Percentiles rank a stretch among this genome's conserved stretches.
phyloP scores from a whole-genome alignment of 2,329 filamentous ascomycete species.

The Bisporella sp. region DNA sequence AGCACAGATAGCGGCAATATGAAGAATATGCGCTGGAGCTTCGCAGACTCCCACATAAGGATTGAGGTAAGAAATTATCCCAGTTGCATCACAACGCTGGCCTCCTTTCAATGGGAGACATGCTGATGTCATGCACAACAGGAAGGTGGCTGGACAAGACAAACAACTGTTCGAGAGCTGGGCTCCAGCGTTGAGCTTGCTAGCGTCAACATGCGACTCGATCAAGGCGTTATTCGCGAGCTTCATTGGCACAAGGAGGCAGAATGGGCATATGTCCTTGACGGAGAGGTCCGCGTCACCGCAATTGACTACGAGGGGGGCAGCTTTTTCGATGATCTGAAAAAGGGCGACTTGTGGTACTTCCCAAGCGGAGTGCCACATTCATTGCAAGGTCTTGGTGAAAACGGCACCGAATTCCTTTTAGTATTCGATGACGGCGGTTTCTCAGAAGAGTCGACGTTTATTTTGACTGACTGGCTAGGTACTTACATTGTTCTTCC shows the following conservation, averaged over 20 bases:
- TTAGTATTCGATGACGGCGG: constrained; percentile 52
- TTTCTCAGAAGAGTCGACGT: constrained; percentile 60
- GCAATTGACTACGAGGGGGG: constrained; percentile 71
- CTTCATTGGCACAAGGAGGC: constrained; percentile 77
- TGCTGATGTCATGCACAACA: constrained; percentile 24
- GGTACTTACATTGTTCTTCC: constrained; percentile 16
- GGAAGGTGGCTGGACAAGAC: constrained; percentile 70
- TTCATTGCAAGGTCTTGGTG: constrained; percentile 63
- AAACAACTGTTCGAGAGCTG: constrained; percentile 61
- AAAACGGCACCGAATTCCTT: constrained; percentile 60
- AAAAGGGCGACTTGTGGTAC: constrained; percentile 73
- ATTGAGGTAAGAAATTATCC: constrained; percentile 45
- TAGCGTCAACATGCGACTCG: constrained; percentile 73
- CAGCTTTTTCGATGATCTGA: constrained; percentile 68
- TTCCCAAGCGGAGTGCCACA: constrained; percentile 75
- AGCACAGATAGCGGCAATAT: constrained; percentile 65
- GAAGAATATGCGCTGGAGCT: constrained; percentile 67
- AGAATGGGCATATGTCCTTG: constrained; percentile 70
- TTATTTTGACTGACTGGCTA: constrained; percentile 68
- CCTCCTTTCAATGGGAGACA: not conserved
- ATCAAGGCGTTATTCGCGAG: constrained; percentile 65
- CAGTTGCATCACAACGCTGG: too few species aligned
- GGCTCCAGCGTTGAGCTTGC: constrained; percentile 61
- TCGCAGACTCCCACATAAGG: constrained; percentile 55
- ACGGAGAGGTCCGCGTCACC: constrained; percentile 63